A percentile compares a stretch with the other conserved stretches of the same genome.
Conservation (phyloP, 345 rosid species). For the Hirschfeldia incana region DNA sequence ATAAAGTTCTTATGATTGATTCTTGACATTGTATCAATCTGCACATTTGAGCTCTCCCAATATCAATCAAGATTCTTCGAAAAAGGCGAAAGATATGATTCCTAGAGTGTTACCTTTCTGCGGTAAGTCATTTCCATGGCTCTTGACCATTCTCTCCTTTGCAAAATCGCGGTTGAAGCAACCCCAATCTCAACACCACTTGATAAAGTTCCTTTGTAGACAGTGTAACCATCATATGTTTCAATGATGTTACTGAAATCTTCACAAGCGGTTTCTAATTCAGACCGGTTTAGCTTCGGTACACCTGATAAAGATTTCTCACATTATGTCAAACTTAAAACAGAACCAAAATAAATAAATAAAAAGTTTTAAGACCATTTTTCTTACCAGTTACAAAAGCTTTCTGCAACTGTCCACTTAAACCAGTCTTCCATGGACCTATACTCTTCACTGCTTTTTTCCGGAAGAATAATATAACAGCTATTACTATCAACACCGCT, state of each 20-base stretch:
- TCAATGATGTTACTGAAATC: constrained; percentile 95
- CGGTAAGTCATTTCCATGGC: constrained; percentile 66
- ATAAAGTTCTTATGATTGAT: constrained; percentile 93
- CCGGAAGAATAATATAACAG: constrained; percentile 45
- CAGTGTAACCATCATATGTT: constrained; percentile 53
- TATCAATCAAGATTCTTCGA: constrained; percentile 1
- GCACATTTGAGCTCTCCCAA: neutral
- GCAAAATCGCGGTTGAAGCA: constrained; percentile 50
- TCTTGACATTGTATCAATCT: constrained; percentile 81
- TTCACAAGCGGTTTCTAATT: constrained; percentile 96
- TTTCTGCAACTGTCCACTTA: constrained; percentile 94
- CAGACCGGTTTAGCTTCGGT: constrained; percentile 83
- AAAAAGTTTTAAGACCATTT: neutral
- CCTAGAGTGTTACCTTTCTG: constrained; percentile 53
- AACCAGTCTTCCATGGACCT: constrained; percentile 93
- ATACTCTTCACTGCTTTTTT: constrained; percentile 59
- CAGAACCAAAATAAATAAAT: neutral
- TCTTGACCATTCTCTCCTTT: constrained; percentile 68
- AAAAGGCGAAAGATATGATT: neutral
- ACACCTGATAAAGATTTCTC: constrained; percentile 57
- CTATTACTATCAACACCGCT: constrained; percentile 39
- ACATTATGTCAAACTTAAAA: neutral
- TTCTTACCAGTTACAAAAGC: constrained; percentile 78
- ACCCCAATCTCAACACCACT: constrained; percentile 98
- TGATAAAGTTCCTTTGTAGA: constrained; percentile 94